A percentile compares a stretch with the other conserved stretches of the same genome.
These are phyloP conservation scores for Ophiosphaerella narmari DNA, from an alignment of 2,329 filamentous ascomycete genomes.

Conservation along the genomic window DNA sequence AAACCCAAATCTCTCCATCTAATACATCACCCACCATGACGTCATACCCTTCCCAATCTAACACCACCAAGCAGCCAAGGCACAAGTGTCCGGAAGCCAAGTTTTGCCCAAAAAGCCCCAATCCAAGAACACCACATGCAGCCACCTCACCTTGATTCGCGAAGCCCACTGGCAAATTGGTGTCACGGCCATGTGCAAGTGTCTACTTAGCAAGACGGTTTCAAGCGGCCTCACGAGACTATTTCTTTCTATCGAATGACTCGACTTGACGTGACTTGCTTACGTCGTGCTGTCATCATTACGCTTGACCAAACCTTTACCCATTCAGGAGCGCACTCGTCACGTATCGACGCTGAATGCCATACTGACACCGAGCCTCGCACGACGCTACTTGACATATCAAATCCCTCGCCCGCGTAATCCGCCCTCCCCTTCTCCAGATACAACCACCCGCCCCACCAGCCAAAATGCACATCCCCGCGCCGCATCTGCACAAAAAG, in stretches of 20 bases:
- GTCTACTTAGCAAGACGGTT: too few relatives aligned
- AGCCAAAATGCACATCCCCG: constrained; percentile 1
- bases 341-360: not conserved
- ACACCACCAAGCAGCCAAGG: constrained; percentile 2
- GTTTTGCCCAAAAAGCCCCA: not conserved
- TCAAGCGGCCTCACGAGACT: too few relatives aligned
- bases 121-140: too few relatives aligned
- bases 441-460: too few relatives aligned
- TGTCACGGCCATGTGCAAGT: too few relatives aligned
- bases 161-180: too few relatives aligned
- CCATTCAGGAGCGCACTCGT: not conserved
- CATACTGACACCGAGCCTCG: not conserved
- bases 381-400: not conserved
- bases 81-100: constrained; percentile 8
- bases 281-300: not conserved
- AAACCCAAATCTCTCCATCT: too few relatives aligned
- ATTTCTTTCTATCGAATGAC: not conserved
- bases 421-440: too few relatives aligned
- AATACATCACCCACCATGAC: not conserved
- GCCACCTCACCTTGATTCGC: too few relatives aligned
- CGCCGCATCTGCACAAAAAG: not conserved
- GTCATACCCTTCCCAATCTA: not conserved
- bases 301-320: not conserved
- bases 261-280: not conserved
- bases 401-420: too few relatives aligned